These are phyloP conservation scores for Phellinidium pouzarii DNA, from an alignment of 1,284 basidiomycete species.

Conservation along the genomic window DNA sequence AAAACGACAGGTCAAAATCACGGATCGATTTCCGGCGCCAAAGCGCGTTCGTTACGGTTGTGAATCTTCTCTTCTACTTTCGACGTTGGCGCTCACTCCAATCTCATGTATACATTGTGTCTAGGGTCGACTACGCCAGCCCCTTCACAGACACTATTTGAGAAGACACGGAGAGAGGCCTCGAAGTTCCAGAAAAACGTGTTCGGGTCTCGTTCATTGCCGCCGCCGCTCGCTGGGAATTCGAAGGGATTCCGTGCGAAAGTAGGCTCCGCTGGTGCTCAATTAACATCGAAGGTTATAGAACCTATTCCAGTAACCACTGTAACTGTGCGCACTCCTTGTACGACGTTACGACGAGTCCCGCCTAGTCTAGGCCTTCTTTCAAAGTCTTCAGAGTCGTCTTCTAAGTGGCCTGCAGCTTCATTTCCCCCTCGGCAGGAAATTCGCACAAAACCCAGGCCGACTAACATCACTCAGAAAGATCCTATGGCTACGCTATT, in stretches of 20 bases:
- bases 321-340: constrained; percentile 22
- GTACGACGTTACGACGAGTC: constrained; percentile 1
- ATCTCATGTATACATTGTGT: constrained; percentile 19
- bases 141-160: constrained; percentile 63
- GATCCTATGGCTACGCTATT: constrained; percentile 62
- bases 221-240: constrained; percentile 40
- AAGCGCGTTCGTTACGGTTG: constrained; percentile 52
- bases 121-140: constrained; percentile 39
- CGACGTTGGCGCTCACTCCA: constrained; percentile 18
- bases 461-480: constrained; percentile 42
- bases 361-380: too few species aligned
- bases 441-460: not conserved
- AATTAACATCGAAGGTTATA: constrained; percentile 24
- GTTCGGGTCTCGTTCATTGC: constrained; percentile 40
- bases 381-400: too few species aligned
- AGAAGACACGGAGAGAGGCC: constrained; percentile 66
- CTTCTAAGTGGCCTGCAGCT: not conserved
- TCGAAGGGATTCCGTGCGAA: constrained; percentile 38
- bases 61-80: constrained; percentile 30
- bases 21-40: constrained; percentile 52
- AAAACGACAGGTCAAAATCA: constrained; percentile 64
- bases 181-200: constrained; percentile 57
- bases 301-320: constrained; percentile 27
- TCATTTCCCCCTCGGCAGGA: not conserved
- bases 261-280: constrained; percentile 32